phyloP scores from a whole-genome alignment of 768 basidiomycete species.

The Hypsizygus marmoreus region DNA sequence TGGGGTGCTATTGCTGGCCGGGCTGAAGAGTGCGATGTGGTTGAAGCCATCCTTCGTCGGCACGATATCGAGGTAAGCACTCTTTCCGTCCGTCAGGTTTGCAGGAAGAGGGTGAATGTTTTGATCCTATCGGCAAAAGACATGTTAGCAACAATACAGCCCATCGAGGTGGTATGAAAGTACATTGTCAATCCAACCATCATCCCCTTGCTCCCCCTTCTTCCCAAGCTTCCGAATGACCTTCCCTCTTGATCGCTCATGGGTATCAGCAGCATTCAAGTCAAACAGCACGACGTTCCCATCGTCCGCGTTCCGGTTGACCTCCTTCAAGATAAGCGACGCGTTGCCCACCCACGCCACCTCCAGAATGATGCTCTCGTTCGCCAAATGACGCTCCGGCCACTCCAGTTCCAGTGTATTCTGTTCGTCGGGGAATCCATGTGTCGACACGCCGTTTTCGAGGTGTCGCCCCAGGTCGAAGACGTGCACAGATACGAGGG shows the following conservation, averaged over 20 bases:
- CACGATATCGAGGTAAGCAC: slow-evolving; percentile 89
- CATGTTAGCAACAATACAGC: not conserved
- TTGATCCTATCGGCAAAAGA: slow-evolving; percentile 58
- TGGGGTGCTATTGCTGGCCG: slow-evolving; percentile 67
- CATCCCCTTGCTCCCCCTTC: slow-evolving; percentile 84
- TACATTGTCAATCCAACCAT: slow-evolving; percentile 93
- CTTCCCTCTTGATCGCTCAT: slow-evolving; percentile 37
- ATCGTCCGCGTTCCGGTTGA: slow-evolving; percentile 78
- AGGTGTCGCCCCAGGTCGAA: slow-evolving; percentile 73
- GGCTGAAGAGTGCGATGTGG: slow-evolving; percentile 90
- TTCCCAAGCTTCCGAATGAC: slow-evolving; percentile 80
- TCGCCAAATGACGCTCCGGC: slow-evolving; percentile 53
- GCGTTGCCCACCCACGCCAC: slow-evolving; percentile 85
- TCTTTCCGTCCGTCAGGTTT: slow-evolving; percentile 41
- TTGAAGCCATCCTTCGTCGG: slow-evolving; percentile 82
- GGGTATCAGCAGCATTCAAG: slow-evolving; percentile 31
- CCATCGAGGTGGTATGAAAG: slow-evolving; percentile 24
- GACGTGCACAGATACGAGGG: slow-evolving; percentile 78
- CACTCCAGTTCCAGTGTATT: slow-evolving; percentile 65
- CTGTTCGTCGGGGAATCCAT: slow-evolving; percentile 35
- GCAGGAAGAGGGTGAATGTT: slow-evolving; percentile 59
- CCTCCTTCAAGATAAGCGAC: slow-evolving; percentile 80
- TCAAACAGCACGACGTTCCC: slow-evolving; percentile 84
- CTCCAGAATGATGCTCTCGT: slow-evolving; percentile 76
- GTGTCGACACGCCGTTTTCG: slow-evolving; percentile 28